A percentile compares a stretch with the other conserved stretches of the same genome.
Conservation (phyloP, 139 green algal species). For the Limnomonas spitsbergensis region DNA sequence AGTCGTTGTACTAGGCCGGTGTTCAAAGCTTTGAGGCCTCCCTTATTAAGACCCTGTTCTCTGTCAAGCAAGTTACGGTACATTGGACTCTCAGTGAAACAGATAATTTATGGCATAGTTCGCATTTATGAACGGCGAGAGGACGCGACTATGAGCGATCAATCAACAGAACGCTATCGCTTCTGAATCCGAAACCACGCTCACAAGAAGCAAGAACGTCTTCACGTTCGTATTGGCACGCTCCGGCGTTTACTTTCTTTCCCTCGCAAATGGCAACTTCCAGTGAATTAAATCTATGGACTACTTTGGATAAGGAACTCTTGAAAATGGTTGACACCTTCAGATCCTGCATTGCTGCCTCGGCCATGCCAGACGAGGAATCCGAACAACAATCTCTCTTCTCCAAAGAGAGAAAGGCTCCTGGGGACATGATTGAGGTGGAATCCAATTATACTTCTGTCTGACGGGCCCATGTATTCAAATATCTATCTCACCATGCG, state of each 20-base stretch:
- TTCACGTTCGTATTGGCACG: too few relatives aligned
- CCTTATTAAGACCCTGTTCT: neutral
- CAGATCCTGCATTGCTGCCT: conserved; percentile 23
- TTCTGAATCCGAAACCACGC: too few relatives aligned
- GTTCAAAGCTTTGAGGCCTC: neutral
- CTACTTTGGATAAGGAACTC: conserved; percentile 28
- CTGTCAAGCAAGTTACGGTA: neutral
- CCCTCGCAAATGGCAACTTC: neutral
- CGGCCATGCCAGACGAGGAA: conserved; percentile 35
- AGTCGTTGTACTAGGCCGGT: conserved; percentile 2
- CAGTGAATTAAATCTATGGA: conserved; percentile 7
- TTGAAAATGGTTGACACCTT: conserved; percentile 36
- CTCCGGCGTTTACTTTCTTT: too few relatives aligned
- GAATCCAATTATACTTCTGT: too few relatives aligned
- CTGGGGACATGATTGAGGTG: conserved; percentile 40
- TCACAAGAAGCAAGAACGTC: too few relatives aligned
- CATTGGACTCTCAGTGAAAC: too few relatives aligned
- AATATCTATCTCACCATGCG: too few relatives aligned
- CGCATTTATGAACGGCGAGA: too few relatives aligned
- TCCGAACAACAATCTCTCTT: conserved; percentile 18
- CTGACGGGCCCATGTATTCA: too few relatives aligned
- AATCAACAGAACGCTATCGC: too few relatives aligned
- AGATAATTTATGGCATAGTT: too few relatives aligned
- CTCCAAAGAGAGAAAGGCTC: conserved; percentile 19
- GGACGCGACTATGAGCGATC: too few relatives aligned